Evolutionary conservation across 441 rosid species (phyloP), one percentile per base, ranked within the genome.

Genomic region (Francoa sonchifolia): DNA sequence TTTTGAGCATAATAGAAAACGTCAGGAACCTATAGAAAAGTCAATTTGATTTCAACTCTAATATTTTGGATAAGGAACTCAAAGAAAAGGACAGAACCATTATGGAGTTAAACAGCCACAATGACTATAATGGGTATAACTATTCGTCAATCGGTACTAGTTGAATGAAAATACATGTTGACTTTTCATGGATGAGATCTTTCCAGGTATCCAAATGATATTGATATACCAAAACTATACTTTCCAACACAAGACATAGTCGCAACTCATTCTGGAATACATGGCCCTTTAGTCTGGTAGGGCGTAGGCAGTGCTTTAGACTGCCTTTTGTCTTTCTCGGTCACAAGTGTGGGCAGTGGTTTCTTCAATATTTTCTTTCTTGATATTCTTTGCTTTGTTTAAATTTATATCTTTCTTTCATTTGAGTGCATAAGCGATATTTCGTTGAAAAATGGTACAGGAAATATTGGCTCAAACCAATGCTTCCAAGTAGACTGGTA

Each of bases 1-100:
- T 72, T 80, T 45, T 64, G 72, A 39, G 90, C 85, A 55, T 67
- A 76, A 58, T 69, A 76, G 72, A 80, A 80, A 52, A 76, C 90
- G 35, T 80, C 90, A 33, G 80, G 82, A 30, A 73, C 76, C 90
- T 76, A 63, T 10, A 44, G 50, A 27, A 17, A 38, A 29, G 15
- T 21, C 52, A 42, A 19, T 12, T 19, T 13, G 8, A 41, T 44
- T 35, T 10, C 34, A 33, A 34, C 36, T 6, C 15, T 16, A 32
- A 33, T 5, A 34, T 11, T 15, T 3, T 7, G 20, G 3, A 34
- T 4, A 19, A n/a, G 30, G 18, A 33, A 27, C 19, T 18, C 35
- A 17, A 8, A 21, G 19, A 6, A 35, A 28, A 5, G 44, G 32
- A 26, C n/a, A 7, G 22, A 10, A 26, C n/a, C 19, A 37, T 16